Evolutionary conservation across 441 rosid genomes (phyloP), one percentile per base, ranked within the genome.

Genomic region (Jatropha podagrica): DNA sequence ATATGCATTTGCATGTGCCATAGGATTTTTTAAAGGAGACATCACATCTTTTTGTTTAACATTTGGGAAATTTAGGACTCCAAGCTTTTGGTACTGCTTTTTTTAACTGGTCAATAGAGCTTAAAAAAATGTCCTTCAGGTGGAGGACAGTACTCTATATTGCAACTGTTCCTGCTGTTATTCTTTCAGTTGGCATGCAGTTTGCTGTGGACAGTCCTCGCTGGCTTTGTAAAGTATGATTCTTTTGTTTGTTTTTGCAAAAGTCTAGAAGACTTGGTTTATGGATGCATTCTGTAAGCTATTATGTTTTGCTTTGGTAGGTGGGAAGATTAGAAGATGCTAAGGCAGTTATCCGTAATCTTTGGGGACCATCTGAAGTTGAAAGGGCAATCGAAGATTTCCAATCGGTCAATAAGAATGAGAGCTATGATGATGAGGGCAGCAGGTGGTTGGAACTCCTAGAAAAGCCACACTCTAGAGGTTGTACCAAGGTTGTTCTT

Each of bases 151-250:
- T 90, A 77, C 82, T 92, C 75, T 86, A 81, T 79, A 75, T 86
- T 38, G 95, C 92, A 72, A 86, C 87, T 79, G 48, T 78, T 63
- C 95, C 91, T 82, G 90, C 89, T 75, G 77, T 90, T 76, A 46
- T 86, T 75, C 82, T 92, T 69, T 77, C 85, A 12, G n/a, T 90
- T 54, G 95, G 95, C 18, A 89, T 92, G 93, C 95, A 92, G 75
- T 90, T 89, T 82, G 83, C 97, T 46, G 95, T 84, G 46, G 97
- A 92, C 20, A 92, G 97, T 80, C 97, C 97, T 17, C 90, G 93
- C 75, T 92, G 95, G 97, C 87, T 92, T 32, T 92, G 88, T 76
- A 90, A 88, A 82, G 97, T 90, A 90, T 75, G 85, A 41, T 12
- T 49, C 58, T 13, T 68, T 76, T 69, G 55, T 23, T 55, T 65